Evolutionary conservation across 2,329 filamentous ascomycete genomes (phyloP).

Genomic region (Amesomyces nigricolor): DNA sequence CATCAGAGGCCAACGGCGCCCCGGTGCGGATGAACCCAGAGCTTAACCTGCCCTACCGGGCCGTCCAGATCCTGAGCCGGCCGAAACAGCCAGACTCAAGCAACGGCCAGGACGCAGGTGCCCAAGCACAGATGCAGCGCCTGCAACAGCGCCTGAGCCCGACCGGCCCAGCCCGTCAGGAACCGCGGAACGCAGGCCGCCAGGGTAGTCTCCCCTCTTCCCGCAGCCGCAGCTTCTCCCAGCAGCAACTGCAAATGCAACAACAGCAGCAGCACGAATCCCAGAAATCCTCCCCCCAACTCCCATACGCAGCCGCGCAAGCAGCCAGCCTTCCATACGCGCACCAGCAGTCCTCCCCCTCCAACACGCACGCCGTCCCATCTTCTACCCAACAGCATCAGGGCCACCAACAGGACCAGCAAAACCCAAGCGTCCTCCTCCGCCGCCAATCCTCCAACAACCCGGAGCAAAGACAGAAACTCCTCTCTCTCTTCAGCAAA

Average conservation of each 20-base stretch:
- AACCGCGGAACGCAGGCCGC: conserved; percentile 11
- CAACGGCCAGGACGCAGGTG: conserved; percentile 6
- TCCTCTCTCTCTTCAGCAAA: conserved; percentile 60
- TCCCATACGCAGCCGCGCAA: conserved; percentile 15
- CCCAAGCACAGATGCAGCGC: conserved; percentile 21
- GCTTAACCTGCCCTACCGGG: conserved; percentile 36
- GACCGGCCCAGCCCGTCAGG: conserved; percentile 23
- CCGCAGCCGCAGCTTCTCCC: conserved; percentile 14
- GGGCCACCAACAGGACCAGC: conserved; percentile 7
- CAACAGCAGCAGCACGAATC: conserved; percentile 1
- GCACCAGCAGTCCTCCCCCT: conserved; percentile 20
- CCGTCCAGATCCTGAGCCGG: conserved; percentile 36
- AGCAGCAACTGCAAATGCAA: conserved; percentile 19
- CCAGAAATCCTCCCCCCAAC: conserved; percentile 17
- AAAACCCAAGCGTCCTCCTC: conserved; percentile 27
- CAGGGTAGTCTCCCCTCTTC: conserved; percentile 20
- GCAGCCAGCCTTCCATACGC: conserved; percentile 20
- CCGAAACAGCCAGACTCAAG: conserved; percentile 1
- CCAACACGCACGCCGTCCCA: conserved; percentile 19
- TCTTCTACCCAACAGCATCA: conserved; percentile 17
- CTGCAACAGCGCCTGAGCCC: conserved; percentile 20
- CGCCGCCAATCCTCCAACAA: conserved; percentile 32
- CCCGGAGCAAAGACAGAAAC: conserved; percentile 40
- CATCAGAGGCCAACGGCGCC: conserved; percentile 29
- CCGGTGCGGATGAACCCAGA: conserved; percentile 34